Conservation (phyloP, 225 moss, liverwort and hornwort genomes). For the Anthoceros angustus region DNA sequence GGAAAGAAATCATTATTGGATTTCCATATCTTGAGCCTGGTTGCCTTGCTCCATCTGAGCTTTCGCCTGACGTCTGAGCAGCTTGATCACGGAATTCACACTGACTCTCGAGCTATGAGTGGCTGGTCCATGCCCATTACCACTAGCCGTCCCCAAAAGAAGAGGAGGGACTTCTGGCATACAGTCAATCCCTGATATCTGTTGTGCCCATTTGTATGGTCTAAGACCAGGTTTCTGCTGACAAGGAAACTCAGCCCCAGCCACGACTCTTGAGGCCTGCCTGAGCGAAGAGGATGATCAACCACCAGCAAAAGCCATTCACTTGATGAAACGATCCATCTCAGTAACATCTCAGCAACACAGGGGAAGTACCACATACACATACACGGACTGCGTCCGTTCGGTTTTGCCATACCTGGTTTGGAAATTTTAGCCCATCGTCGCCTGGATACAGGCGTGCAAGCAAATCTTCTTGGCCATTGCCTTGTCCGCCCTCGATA, state of each 20-base stretch:
- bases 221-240: constrained; percentile 46
- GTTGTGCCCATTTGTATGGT: constrained; percentile 86
- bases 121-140: constrained; percentile 10
- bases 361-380: background rate
- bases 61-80: background rate
- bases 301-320: constrained; percentile 6
- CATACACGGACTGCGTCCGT: background rate
- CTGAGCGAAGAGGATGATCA: too few relatives aligned
- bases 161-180: constrained; percentile 64
- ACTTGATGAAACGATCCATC: too few relatives aligned
- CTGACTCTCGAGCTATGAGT: background rate
- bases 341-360: too few relatives aligned
- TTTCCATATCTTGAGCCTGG: background rate
- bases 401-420: constrained; percentile 30
- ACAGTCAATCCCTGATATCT: constrained; percentile 74
- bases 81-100: background rate
- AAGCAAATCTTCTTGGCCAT: constrained; percentile 41
- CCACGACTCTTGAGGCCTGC: constrained; percentile 71
- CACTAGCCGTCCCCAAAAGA: constrained; percentile 17
- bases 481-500: constrained; percentile 34
- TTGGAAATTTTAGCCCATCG: constrained; percentile 67
- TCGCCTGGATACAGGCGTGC: constrained; percentile 80
- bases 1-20: background rate
- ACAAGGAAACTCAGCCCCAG: constrained; percentile 57
- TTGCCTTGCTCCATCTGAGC: background rate